These are phyloP conservation scores for Spathaspora sp. DNA, from an alignment of 805 yeast genomes.

Conservation along the genomic window DNA sequence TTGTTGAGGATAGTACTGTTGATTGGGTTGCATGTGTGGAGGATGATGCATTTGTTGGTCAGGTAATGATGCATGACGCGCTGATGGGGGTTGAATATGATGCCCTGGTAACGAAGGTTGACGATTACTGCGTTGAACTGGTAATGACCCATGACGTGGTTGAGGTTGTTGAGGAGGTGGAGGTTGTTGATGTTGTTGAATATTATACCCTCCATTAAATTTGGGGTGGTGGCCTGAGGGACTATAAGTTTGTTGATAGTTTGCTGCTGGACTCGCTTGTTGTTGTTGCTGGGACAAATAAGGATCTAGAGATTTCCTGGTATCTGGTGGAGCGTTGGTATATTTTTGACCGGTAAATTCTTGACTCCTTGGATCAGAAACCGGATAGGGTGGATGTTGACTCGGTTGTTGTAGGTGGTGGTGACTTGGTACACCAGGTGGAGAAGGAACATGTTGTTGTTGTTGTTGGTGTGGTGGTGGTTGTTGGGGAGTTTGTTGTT, in stretches of 20 bases:
- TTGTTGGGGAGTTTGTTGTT: constrained; percentile 9
- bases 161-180: background rate
- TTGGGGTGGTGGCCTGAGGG: background rate
- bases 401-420: constrained; percentile 1
- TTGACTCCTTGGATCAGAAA: background rate
- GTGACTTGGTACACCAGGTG: constrained; percentile 1
- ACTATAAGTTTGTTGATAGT: background rate
- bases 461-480: constrained; percentile 5
- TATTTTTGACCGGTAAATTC: background rate
- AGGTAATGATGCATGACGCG: background rate
- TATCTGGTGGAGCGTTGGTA: background rate
- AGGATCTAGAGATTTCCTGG: background rate
- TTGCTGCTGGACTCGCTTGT: background rate
- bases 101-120: background rate
- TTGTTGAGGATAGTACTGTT: background rate
- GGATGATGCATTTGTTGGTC: background rate
- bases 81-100: background rate
- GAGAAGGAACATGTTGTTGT: background rate
- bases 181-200: background rate
- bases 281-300: background rate
- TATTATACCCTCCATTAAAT: background rate
- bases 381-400: background rate
- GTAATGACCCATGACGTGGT: background rate
- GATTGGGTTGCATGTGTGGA: background rate
- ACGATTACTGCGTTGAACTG: background rate